Evolutionary conservation across 257 asterid genomes (phyloP), one percentile per base, ranked within the genome.

Genomic region (Echium plantagineum): DNA sequence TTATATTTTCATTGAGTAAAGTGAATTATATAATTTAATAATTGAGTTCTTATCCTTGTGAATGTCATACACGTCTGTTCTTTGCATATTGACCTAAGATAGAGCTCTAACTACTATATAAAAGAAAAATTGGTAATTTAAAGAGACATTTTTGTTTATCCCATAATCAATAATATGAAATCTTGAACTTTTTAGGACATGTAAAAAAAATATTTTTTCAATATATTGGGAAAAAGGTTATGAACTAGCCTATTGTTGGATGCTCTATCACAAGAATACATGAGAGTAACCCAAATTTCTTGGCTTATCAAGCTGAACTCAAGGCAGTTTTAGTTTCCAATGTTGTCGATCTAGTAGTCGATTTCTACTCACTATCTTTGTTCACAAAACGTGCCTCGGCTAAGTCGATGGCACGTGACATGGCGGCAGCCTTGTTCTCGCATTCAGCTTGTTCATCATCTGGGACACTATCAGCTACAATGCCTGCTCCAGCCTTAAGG

Each of bases 401-500:
- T 75, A 91, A 56, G 67, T 85, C 94, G 35, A 91, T 84, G 70
- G 96, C 98, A 9, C 84, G 74, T 47, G 80, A 79, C 0, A 88
- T 85, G 2, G 82, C 90, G 2, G 89, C 85, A 46, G 81, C 94
- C 68, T 84, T 91, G 64, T 85, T 81, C 60, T 82, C 90, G 9
- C 98, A 91, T 74, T 91, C 96, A 52, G 65, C 17, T 22, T 83
- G 90, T 71, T 91, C 96, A n/a, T 85, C 90, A 0, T 79, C 80
- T 3, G 95, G 96, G 56, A 20, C 62, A 62, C 96, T 91, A 10
- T 91, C 98, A 1, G 95, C 93, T 9, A 83, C 94, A 9, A 91
- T 84, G n/a, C 94, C 93, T 3, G 98, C 95, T 55, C 96, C 96
- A 0, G 96, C 67, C 70, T 90, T 95, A 61, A 87, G 81, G 70